Conservation (phyloP, 2,329 filamentous ascomycete genomes). For the Botrytis squamosa region DNA sequence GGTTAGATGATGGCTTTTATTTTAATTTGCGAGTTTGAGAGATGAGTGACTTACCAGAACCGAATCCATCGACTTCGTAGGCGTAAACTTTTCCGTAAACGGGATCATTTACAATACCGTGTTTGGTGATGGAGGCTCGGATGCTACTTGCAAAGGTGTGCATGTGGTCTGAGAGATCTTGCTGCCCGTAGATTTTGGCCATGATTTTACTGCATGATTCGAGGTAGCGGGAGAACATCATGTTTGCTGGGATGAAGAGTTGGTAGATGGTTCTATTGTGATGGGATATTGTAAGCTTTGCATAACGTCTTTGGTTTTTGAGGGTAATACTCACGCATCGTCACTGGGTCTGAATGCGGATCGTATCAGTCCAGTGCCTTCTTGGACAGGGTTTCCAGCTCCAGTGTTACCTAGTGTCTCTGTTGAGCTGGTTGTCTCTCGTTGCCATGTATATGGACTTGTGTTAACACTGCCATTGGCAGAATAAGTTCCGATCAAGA, state of each 20-base stretch:
- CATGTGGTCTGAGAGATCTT: slow-evolving; percentile 57
- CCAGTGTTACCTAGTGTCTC: slow-evolving; percentile 79
- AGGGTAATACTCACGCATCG: slow-evolving; percentile 57
- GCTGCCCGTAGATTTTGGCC: slow-evolving; percentile 47
- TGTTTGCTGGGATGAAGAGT: slow-evolving; percentile 86
- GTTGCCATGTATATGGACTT: slow-evolving; percentile 72
- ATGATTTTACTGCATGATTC: slow-evolving; percentile 53
- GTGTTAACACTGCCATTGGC: slow-evolving; percentile 54
- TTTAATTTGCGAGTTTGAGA: background rate
- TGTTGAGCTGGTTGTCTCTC: slow-evolving; percentile 68
- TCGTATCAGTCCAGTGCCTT: slow-evolving; percentile 74
- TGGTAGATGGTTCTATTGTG: slow-evolving; percentile 62
- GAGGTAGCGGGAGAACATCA: slow-evolving; percentile 72
- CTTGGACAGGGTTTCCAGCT: slow-evolving; percentile 73
- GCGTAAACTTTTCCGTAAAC: slow-evolving; percentile 69
- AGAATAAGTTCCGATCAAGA: slow-evolving; percentile 74
- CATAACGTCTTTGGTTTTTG: background rate
- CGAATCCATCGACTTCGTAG: slow-evolving; percentile 75
- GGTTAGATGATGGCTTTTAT: slow-evolving; percentile 22
- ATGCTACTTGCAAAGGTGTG: slow-evolving; percentile 60
- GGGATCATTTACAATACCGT: slow-evolving; percentile 66
- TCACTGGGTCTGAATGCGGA: slow-evolving; percentile 90
- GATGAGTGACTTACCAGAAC: slow-evolving; percentile 43
- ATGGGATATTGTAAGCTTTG: background rate
- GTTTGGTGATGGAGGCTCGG: slow-evolving; percentile 62